Evolutionary conservation across 768 basidiomycete species (phyloP).

Genomic region (Phaffia australis): DNA sequence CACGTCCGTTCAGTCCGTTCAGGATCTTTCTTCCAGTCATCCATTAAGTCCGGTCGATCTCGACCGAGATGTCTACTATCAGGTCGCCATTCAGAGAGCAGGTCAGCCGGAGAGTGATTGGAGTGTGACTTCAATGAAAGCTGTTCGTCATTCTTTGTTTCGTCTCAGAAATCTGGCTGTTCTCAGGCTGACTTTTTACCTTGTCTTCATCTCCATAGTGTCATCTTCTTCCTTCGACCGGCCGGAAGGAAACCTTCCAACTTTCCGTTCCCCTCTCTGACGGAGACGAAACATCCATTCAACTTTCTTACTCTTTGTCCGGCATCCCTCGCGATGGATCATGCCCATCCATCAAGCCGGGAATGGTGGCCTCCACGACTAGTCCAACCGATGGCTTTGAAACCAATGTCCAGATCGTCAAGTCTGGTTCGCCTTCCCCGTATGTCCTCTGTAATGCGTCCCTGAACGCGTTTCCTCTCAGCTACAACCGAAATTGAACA

Average conservation of each 20-base stretch:
- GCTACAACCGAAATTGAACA: neutral
- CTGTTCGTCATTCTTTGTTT: conserved; percentile 9
- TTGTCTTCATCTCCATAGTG: neutral
- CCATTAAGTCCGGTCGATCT: conserved; percentile 1
- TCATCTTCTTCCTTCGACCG: conserved; percentile 6
- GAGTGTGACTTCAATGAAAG: conserved; percentile 6
- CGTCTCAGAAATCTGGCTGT: neutral
- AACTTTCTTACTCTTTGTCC: conserved; percentile 11
- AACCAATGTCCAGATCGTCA: neutral
- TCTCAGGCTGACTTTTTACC: neutral
- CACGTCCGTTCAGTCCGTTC: neutral
- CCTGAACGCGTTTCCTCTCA: neutral
- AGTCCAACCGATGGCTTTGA: conserved; percentile 13
- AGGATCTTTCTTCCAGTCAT: neutral
- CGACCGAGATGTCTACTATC: conserved; percentile 6
- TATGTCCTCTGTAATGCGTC: neutral
- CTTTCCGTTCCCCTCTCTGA: conserved; percentile 8
- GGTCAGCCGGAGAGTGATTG: neutral
- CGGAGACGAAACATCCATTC: conserved; percentile 7
- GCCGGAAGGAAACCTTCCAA: conserved; percentile 4
- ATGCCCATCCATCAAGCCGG: neutral
- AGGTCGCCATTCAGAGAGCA: conserved; percentile 5
- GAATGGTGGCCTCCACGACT: neutral
- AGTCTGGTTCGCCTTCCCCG: neutral
- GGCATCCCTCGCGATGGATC: conserved; percentile 16